These are phyloP conservation scores for Backusella liffmaniae DNA, from an alignment of 192 early-diverging fungal species.

Conservation along the genomic window DNA sequence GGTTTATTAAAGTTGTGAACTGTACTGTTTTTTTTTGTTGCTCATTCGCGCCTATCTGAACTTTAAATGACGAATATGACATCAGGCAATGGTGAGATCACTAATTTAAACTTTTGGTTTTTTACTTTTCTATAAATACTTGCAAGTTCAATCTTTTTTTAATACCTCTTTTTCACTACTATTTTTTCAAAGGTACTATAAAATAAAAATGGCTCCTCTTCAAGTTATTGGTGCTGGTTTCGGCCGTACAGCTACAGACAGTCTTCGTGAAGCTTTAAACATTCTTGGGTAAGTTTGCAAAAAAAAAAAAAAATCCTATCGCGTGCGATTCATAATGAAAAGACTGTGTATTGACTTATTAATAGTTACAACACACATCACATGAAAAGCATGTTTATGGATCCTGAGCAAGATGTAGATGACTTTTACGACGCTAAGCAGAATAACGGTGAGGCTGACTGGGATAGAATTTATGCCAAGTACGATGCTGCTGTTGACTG, in stretches of 20 bases:
- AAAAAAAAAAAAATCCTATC: neutral
- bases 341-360: neutral
- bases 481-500: conserved; percentile 26
- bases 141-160: neutral
- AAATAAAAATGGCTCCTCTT: conserved; percentile 10
- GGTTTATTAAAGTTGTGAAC: too few relatives aligned
- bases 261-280: conserved; percentile 20
- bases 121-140: neutral
- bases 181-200: neutral
- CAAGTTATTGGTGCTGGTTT: conserved; percentile 26
- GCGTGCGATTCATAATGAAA: neutral
- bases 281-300: conserved; percentile 1
- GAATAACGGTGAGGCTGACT: conserved; percentile 9
- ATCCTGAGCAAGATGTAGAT: neutral
- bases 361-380: conserved; percentile 19
- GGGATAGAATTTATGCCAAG: conserved; percentile 14
- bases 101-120: neutral
- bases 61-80: neutral
- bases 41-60: neutral
- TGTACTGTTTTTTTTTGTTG: too few relatives aligned
- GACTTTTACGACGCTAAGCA: neutral
- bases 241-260: conserved; percentile 26
- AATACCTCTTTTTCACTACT: neutral
- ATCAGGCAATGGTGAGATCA: neutral
- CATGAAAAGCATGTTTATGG: neutral